Base-by-base conservation (phyloP, 2,329 filamentous ascomycete species). In the Fusarium stilboides region DNA sequence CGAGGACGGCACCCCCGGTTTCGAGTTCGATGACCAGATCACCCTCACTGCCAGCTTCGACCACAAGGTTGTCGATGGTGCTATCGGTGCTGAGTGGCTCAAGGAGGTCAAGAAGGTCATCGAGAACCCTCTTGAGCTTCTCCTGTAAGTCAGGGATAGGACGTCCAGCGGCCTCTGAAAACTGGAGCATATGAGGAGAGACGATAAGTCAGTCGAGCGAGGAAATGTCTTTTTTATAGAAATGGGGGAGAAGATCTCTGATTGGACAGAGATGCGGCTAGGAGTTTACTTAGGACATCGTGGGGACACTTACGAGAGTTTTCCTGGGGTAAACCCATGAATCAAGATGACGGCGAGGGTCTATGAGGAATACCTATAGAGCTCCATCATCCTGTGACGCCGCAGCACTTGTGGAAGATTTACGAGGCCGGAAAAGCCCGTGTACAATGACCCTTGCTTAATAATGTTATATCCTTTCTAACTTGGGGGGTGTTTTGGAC, bases 11-110 rank as follows among this genome's bases (percentile, higher is more conserved):
- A 89, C 89, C 44, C 83, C 88, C 19, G 79, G 82, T 57, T 85
- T 97, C 46, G 93, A 93, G 81, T 99, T 93, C 92, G 96, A 99
- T 76, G 96, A 99, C 79, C 94, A 98, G 87, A 98, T 99, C 77
- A 89, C 92, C 67, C 91, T 99, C 62, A 98, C 94, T 39, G 95
- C 86, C 77, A 97, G 93, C 87, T 99, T 99, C 81, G 96, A 99
- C 86, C 96, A 99, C 90, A 97, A 97, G 89, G 94, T 98, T 51
- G 91, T 99, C 14, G 96, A 99, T 80, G 96, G 96, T 70, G 96
- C 94, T 40, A 93, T 98, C 61, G 97, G 96, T 78, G 96, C 91
- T 62, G 96, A 99, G 83, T 99, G 95, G 90, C 94, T 99, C 83
- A 90, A 89, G 82, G 96, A 97, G 86, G 86, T 99, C 81, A 99